These are phyloP conservation scores for Apiosordaria backusii DNA, from an alignment of 495 filamentous ascomycete species.

Conservation along the genomic window DNA sequence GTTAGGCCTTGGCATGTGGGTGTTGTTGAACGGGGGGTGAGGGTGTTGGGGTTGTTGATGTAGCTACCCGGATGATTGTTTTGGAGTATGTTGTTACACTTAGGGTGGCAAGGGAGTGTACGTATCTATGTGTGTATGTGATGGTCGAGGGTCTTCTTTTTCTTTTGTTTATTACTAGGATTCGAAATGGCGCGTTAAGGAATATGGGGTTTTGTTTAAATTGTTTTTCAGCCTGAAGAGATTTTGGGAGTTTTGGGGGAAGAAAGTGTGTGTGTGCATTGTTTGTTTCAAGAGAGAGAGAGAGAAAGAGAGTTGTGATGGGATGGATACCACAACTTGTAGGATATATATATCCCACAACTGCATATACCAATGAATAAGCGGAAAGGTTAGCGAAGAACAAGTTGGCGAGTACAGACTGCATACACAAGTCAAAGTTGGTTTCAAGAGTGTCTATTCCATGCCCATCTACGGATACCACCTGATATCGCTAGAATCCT, in stretches of 20 bases:
- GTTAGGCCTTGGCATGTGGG: constrained; percentile 83
- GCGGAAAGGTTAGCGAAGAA: too few relatives aligned
- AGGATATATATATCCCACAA: background rate
- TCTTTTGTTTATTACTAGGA: too few relatives aligned
- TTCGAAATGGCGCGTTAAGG: too few relatives aligned
- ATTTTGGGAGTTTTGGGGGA: too few relatives aligned
- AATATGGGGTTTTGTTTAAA: too few relatives aligned
- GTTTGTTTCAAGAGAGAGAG: background rate
- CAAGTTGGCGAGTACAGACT: too few relatives aligned
- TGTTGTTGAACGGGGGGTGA: constrained; percentile 65
- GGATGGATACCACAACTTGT: background rate
- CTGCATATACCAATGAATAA: background rate
- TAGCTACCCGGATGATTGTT: too few relatives aligned
- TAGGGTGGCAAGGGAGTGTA: too few relatives aligned
- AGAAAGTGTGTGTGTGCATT: background rate
- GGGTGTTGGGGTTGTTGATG: constrained; percentile 56
- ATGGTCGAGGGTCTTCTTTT: too few relatives aligned
- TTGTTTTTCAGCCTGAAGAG: too few relatives aligned
- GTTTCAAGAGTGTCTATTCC: background rate
- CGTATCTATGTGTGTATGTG: too few relatives aligned
- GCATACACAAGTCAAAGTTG: too few relatives aligned
- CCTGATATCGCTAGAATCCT: background rate
- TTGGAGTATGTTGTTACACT: background rate
- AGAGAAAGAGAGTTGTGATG: background rate
- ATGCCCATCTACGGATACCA: background rate